Percentiles rank a stretch among this genome's conserved stretches.
phyloP scores from a whole-genome alignment of 2,329 filamentous ascomycete species.

The Trichophyton equinum region DNA sequence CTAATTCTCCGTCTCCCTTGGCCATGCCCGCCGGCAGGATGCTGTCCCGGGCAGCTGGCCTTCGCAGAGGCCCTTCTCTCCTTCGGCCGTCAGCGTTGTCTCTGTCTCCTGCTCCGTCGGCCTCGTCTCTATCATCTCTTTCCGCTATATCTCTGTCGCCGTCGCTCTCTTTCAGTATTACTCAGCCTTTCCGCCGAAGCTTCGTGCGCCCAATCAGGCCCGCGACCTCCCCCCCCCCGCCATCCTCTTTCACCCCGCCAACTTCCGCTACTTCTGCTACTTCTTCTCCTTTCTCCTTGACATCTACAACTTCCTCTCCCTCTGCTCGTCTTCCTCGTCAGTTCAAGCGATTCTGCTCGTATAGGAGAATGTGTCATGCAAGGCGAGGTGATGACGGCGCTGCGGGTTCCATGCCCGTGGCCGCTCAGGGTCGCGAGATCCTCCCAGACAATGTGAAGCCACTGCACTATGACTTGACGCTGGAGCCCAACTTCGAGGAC shows the following conservation, averaged over 20 bases:
- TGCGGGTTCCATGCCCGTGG: slow-evolving; percentile 44
- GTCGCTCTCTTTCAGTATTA: neutral
- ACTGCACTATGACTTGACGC: slow-evolving; percentile 77
- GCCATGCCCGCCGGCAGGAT: neutral
- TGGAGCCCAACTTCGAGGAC: slow-evolving; percentile 81
- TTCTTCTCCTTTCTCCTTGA: neutral
- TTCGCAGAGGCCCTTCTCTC: neutral
- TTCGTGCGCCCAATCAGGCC: neutral
- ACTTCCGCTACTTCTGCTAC: neutral
- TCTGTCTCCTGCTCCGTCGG: neutral
- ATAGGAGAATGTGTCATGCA: slow-evolving; percentile 63
- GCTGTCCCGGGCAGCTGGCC: neutral
- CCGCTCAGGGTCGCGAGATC: slow-evolving; percentile 59
- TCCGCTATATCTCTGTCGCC: neutral
- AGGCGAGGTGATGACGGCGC: slow-evolving; percentile 33
- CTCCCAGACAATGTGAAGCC: slow-evolving; percentile 86
- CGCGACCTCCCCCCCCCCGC: neutral
- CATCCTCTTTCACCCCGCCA: neutral
- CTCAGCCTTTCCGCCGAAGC: neutral
- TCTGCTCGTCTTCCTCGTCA: slow-evolving; percentile 16
- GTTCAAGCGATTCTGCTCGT: slow-evolving; percentile 54
- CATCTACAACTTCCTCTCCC: neutral
- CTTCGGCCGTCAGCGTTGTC: neutral
- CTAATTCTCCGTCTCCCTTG: neutral
- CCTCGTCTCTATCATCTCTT: neutral